Conservation (phyloP, 2,329 filamentous ascomycete species). For the Bipolaris victoriae region DNA sequence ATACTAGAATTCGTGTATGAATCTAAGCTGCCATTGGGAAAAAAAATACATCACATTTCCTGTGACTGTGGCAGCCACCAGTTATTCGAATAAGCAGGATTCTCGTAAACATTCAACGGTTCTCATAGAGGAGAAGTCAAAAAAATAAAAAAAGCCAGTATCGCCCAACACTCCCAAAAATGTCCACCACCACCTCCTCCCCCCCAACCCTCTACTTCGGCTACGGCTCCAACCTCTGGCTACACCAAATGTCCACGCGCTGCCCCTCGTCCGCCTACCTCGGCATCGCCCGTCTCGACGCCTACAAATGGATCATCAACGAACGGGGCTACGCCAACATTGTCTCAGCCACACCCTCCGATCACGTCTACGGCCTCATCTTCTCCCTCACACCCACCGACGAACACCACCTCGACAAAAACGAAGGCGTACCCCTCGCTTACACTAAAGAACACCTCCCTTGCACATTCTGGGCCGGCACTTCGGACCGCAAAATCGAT, state of each 20-base stretch:
- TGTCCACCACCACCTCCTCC: not conserved
- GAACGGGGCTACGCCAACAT: constrained; percentile 72
- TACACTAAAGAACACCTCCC: constrained; percentile 62
- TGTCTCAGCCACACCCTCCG: constrained; percentile 37
- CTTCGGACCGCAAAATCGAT: constrained; percentile 24
- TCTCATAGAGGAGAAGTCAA: too few relatives aligned
- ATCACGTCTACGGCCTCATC: constrained; percentile 45
- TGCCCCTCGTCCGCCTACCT: constrained; percentile 63
- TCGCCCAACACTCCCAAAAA: too few relatives aligned
- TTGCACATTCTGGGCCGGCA: constrained; percentile 53
- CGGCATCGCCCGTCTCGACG: constrained; percentile 62
- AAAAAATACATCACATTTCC: too few relatives aligned
- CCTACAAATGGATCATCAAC: constrained; percentile 71
- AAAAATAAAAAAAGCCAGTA: not conserved
- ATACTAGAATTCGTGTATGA: too few relatives aligned
- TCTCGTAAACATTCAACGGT: too few relatives aligned
- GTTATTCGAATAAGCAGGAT: not conserved
- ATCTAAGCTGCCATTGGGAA: too few relatives aligned
- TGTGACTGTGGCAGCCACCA: not conserved
- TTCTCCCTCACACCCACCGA: constrained; percentile 37
- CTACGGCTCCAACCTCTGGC: constrained; percentile 74
- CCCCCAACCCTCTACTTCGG: constrained; percentile 65
- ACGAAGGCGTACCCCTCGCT: constrained; percentile 67
- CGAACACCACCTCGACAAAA: constrained; percentile 45
- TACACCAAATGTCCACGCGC: constrained; percentile 66